phyloP scores from a whole-genome alignment of 116 monocot genomes.

The Posidonia oceanica region DNA sequence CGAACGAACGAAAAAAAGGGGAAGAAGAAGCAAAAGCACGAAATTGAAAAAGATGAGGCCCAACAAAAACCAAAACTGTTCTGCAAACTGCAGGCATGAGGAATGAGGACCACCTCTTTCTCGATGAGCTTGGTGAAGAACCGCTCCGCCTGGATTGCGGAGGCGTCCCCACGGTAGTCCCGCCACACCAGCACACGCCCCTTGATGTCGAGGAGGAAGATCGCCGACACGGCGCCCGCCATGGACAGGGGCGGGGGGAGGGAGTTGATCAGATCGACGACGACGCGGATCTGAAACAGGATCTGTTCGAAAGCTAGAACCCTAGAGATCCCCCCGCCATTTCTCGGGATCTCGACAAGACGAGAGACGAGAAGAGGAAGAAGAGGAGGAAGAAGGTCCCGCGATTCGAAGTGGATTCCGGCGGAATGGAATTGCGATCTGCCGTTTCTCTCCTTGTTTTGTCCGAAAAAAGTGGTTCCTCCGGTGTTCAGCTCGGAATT shows the following conservation, averaged over 20 bases:
- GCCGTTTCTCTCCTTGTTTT: no score
- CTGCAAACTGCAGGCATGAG: background rate
- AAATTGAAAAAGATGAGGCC: background rate
- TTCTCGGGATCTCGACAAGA: background rate
- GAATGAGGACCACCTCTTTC: conserved; percentile 40
- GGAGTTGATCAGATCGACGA: background rate
- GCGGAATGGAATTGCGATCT: background rate
- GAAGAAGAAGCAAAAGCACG: background rate
- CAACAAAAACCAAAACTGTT: background rate
- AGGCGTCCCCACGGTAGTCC: conserved; percentile 90
- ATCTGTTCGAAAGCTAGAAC: no score
- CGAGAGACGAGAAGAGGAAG: background rate
- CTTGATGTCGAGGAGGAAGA: conserved; percentile 96
- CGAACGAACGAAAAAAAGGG: no score
- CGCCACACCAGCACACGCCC: conserved; percentile 92
- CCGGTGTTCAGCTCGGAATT: no score
- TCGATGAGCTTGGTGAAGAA: conserved; percentile 99
- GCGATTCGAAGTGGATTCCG: background rate
- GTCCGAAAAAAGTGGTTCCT: no score
- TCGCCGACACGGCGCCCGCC: conserved; percentile 94
- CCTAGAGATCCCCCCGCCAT: background rate
- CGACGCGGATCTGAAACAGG: background rate
- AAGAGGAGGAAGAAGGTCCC: background rate
- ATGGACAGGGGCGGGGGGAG: conserved; percentile 15
- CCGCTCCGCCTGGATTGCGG: conserved; percentile 81